Percentiles rank a stretch among this genome's conserved stretches.
Evolutionary conservation across 352 stramenopile genomes (phyloP).

Genomic region (Globisporangium lucens): DNA sequence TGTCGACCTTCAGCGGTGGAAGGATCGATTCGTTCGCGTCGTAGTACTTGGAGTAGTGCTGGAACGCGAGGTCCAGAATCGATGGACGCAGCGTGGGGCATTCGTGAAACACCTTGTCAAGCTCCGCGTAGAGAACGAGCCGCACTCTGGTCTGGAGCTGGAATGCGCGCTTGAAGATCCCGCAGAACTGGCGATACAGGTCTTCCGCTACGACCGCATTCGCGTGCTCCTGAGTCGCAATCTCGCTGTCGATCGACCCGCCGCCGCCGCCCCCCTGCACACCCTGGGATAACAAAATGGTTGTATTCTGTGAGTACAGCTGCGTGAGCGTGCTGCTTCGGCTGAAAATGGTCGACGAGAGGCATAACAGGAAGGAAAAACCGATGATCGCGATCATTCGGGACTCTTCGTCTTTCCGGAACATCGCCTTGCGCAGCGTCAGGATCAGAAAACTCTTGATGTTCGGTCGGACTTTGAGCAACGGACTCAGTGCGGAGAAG

Average conservation of each 20-base stretch:
- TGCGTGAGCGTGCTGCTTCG: slow-evolving; percentile 38
- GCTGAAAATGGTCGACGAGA: slow-evolving; percentile 39
- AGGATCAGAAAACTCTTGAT: slow-evolving; percentile 52
- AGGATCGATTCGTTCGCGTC: slow-evolving; percentile 42
- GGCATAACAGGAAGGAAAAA: slow-evolving; percentile 37
- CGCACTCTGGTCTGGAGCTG: slow-evolving; percentile 46
- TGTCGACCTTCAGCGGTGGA: slow-evolving; percentile 49
- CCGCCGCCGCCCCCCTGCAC: slow-evolving; percentile 7
- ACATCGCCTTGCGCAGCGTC: slow-evolving; percentile 61
- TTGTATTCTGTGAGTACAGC: slow-evolving; percentile 50
- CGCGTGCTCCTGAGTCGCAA: slow-evolving; percentile 37
- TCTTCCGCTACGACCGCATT: slow-evolving; percentile 44
- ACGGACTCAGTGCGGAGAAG: slow-evolving; percentile 32
- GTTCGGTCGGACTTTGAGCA: slow-evolving; percentile 33
- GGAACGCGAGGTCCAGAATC: slow-evolving; percentile 47
- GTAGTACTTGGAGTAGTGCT: slow-evolving; percentile 44
- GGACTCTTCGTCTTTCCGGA: slow-evolving; percentile 48
- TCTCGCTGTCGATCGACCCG: slow-evolving; percentile 15
- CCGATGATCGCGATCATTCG: slow-evolving; percentile 50
- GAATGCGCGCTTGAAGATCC: slow-evolving; percentile 46
- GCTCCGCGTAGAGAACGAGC: slow-evolving; percentile 42
- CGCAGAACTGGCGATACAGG: slow-evolving; percentile 56
- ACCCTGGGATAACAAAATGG: slow-evolving; percentile 32
- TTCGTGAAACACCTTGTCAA: slow-evolving; percentile 39
- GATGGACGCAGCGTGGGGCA: slow-evolving; percentile 37